phyloP scores from a whole-genome alignment of 2,329 filamentous ascomycete genomes.

The Calycina marina region DNA sequence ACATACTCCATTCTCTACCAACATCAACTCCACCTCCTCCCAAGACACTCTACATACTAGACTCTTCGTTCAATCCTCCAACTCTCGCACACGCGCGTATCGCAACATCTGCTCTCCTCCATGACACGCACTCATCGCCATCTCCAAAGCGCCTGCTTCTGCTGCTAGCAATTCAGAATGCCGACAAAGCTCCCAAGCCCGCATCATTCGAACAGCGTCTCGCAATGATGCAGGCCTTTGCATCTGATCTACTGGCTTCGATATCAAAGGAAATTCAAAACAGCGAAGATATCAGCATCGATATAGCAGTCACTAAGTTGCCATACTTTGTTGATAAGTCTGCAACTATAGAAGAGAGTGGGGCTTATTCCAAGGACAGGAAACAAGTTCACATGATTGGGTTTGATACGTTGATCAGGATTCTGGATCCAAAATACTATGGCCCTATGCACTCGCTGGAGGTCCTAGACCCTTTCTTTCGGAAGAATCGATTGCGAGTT shows the following conservation, averaged over 20 bases:
- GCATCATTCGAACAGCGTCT: conserved; percentile 54
- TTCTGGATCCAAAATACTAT: conserved; percentile 64
- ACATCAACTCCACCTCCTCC: conserved; percentile 11
- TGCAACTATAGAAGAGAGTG: conserved; percentile 34
- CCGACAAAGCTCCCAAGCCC: conserved; percentile 51
- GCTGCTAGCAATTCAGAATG: conserved; percentile 48
- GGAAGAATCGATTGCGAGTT: conserved; percentile 44
- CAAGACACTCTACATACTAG: conserved; percentile 38
- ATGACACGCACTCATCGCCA: conserved; percentile 9
- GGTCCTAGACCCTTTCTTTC: conserved; percentile 49
- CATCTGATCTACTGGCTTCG: conserved; percentile 17
- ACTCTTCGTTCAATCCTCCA: conserved; percentile 56
- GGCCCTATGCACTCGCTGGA: conserved; percentile 31
- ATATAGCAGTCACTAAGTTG: conserved; percentile 55
- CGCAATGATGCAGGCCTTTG: conserved; percentile 58
- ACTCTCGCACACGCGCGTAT: conserved; percentile 46
- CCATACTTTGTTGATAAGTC: conserved; percentile 67
- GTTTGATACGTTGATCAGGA: conserved; percentile 61
- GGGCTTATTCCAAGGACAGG: conserved; percentile 23
- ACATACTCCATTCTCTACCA: conserved; percentile 15
- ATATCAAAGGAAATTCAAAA: not conserved
- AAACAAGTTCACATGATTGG: conserved; percentile 58
- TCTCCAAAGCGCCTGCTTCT: conserved; percentile 33
- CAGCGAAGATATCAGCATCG: conserved; percentile 23
- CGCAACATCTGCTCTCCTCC: conserved; percentile 30